Conservation (phyloP, 1,284 basidiomycete species). For the Fomitopsis betulina region DNA sequence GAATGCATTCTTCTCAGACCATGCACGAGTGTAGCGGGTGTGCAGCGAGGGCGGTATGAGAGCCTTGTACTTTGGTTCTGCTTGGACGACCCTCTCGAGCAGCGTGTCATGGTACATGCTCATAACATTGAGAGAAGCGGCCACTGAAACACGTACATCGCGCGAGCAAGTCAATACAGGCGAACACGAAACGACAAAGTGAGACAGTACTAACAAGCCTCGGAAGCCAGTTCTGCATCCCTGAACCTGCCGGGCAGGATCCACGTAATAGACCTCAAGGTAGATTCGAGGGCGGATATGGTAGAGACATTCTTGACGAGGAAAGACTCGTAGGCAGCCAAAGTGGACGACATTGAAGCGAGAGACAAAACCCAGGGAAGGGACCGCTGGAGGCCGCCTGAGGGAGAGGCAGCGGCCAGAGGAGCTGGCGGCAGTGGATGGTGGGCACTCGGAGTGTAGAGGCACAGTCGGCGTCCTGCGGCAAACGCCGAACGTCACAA, state of each 20-base stretch:
- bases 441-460: no score
- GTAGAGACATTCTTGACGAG: constrained; percentile 80
- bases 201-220: constrained; percentile 67
- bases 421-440: constrained; percentile 11
- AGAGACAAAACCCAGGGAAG: constrained; percentile 7
- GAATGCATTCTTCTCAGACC: constrained; percentile 58
- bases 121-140: constrained; percentile 66
- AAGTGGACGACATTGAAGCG: constrained; percentile 37
- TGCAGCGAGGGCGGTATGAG: constrained; percentile 66
- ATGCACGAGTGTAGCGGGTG: constrained; percentile 79
- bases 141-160: constrained; percentile 42
- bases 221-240: constrained; percentile 91
- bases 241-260: constrained; percentile 94
- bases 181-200: background rate
- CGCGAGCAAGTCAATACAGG: constrained; percentile 4
- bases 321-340: constrained; percentile 75
- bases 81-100: constrained; percentile 60
- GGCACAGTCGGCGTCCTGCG: background rate
- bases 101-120: constrained; percentile 89
- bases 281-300: constrained; percentile 85
- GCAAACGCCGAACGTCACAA: background rate
- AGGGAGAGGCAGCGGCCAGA: constrained; percentile 14
- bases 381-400: constrained; percentile 12
- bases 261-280: constrained; percentile 88
- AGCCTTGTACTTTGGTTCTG: constrained; percentile 61